Evolutionary conservation across 2,329 filamentous ascomycete species (phyloP).

Genomic region (Colletotrichum euphorbiae): DNA sequence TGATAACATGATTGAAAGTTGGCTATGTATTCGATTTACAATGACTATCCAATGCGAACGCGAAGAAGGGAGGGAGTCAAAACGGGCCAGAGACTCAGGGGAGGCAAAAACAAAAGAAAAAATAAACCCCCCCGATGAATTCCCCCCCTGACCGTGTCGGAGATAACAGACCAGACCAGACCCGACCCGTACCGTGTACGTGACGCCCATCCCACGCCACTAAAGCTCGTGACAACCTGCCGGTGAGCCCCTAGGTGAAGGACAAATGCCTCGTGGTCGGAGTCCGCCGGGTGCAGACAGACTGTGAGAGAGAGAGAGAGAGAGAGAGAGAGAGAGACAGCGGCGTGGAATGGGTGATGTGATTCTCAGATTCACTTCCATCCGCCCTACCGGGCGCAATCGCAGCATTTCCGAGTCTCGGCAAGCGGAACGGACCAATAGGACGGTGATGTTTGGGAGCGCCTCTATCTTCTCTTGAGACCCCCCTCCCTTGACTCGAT

Average conservation of each 20-base stretch:
- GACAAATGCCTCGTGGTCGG: slow-evolving; percentile 5
- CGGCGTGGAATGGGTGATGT: background rate
- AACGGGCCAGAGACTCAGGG: background rate
- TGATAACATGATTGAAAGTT: too few species aligned
- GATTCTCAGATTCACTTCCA: background rate
- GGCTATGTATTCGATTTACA: too few species aligned
- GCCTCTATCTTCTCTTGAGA: slow-evolving; percentile 25
- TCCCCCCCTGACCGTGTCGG: background rate
- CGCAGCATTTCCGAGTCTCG: slow-evolving; percentile 32
- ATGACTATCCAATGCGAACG: background rate
- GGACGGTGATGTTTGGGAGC: background rate
- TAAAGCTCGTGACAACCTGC: background rate
- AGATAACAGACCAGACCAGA: slow-evolving; percentile 1
- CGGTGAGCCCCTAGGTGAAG: slow-evolving; percentile 18
- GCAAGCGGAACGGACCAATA: slow-evolving; percentile 27
- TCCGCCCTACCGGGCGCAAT: slow-evolving; percentile 1
- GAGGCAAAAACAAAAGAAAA: too few species aligned
- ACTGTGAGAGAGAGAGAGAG: background rate
- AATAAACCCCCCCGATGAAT: too few species aligned
- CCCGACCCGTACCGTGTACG: background rate
- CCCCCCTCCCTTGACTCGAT: slow-evolving; percentile 5
- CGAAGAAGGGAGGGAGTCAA: background rate
- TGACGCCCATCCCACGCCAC: background rate
- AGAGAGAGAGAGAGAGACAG: background rate
- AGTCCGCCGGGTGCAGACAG: slow-evolving; percentile 29